Base-by-base conservation (phyloP, 768 basidiomycete genomes). In the Phlebiopsis flavidoalba region DNA sequence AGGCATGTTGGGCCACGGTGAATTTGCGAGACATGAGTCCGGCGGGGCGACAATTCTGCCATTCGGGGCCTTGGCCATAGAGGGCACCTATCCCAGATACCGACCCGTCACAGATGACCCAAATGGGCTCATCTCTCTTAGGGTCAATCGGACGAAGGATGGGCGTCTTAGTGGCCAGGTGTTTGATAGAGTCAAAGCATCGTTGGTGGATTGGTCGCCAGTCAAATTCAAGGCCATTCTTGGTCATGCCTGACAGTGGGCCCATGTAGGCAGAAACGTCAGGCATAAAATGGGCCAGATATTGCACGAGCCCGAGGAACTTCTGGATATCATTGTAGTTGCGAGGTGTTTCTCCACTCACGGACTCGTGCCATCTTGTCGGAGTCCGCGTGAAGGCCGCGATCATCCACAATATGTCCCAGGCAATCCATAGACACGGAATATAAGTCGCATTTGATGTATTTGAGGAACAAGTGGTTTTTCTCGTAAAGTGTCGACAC, bases 261-360 rank as follows among this genome's bases (percentile, higher is more conserved):
- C 70, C 73, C 73, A 80, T 77, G 4, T 46, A 46, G 3, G 45
- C 45, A 8, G 45, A 46, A 15, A 46, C 45, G 8, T 46, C 45
- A 12, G 76, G 74, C 56, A 79, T 64, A 60, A 75, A 76, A 5
- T 70, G 69, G 2, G 66, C 69, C 1, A 79, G 43, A 57, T 79
- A 80, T 24, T 78, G 67, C 0, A 78, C 71, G 0, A 79, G 67
- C 17, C 79, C 77, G 1, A 79, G 61, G 50, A 80, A 80, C n/a
- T 65, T 24, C 48, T 76, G 75, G 0, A 80, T 64, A 7, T 78
- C 74, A 33, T 73, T 68, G 31, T 74, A 73, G 7, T 63, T 65
- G 0, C 69, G 46, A 0, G 76, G 78, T 17, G 64, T 68, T n/a
- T 31, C 65, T 24, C 79, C 76, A 80, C 0, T 74, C 64, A 0